Evolutionary conservation across 768 basidiomycete genomes (phyloP).

Genomic region (Russula emetica): DNA sequence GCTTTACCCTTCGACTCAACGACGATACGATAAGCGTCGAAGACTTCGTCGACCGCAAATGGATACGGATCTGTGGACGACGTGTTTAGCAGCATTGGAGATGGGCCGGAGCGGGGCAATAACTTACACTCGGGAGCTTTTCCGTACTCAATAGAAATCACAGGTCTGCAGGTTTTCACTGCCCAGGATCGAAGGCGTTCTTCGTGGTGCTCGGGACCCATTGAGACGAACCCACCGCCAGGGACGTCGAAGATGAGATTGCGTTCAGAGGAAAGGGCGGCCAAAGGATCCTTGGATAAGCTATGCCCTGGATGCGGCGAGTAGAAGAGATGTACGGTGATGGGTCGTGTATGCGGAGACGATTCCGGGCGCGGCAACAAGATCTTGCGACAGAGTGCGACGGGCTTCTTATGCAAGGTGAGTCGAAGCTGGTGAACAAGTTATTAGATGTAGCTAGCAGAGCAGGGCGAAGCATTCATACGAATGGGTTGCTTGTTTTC

Average conservation of each 20-base stretch:
- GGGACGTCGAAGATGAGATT: conserved; percentile 91
- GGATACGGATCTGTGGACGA: conserved; percentile 80
- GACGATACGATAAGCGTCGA: conserved; percentile 81
- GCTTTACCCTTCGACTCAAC: conserved; percentile 72
- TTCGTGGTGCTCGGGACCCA: conserved; percentile 95
- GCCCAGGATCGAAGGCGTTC: conserved; percentile 90
- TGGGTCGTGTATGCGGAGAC: conserved; percentile 76
- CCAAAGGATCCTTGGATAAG: conserved; percentile 41
- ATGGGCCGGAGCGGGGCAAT: background rate
- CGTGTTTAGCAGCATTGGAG: conserved; percentile 3
- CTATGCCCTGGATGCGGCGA: conserved; percentile 61
- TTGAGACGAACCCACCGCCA: conserved; percentile 95
- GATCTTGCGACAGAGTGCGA: conserved; percentile 69
- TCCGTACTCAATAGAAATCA: conserved; percentile 88
- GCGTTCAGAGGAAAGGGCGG: conserved; percentile 30
- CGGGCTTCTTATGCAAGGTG: conserved; percentile 52
- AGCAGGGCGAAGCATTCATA: conserved; percentile 35
- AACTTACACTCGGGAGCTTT: conserved; percentile 91
- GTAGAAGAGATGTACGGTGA: conserved; percentile 82
- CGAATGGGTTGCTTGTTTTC: conserved; percentile 92
- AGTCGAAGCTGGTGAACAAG: conserved; percentile 56
- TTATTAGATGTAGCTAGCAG: conserved; percentile 20
- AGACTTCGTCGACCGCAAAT: conserved; percentile 91
- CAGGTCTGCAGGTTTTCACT: conserved; percentile 65
- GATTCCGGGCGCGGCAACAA: conserved; percentile 75